phyloP scores from a whole-genome alignment of 2,329 filamentous ascomycete species.

The Xylaria polymorpha region DNA sequence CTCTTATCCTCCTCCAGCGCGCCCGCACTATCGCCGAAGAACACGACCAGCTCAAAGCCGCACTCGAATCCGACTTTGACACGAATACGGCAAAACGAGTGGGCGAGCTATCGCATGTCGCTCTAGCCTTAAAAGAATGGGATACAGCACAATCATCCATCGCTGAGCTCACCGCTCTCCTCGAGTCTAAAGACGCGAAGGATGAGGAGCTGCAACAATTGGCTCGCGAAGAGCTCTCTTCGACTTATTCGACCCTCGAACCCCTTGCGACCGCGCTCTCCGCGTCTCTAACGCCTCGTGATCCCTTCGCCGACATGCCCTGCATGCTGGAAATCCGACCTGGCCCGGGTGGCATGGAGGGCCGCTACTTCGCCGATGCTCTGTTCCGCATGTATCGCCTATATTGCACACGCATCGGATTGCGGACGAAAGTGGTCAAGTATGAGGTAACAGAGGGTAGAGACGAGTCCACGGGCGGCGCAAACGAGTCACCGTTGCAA shows the following conservation, averaged over 20 bases:
- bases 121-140: slow-evolving; percentile 68
- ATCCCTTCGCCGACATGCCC: slow-evolving; percentile 89
- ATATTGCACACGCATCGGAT: slow-evolving; percentile 77
- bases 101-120: slow-evolving; percentile 70
- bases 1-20: slow-evolving; percentile 68
- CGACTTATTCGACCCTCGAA: slow-evolving; percentile 71
- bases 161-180: slow-evolving; percentile 64
- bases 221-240: slow-evolving; percentile 82
- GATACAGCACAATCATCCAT: slow-evolving; percentile 65
- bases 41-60: slow-evolving; percentile 64
- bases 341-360: slow-evolving; percentile 91
- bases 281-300: slow-evolving; percentile 81
- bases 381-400: slow-evolving; percentile 89
- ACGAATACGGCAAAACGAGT: slow-evolving; percentile 67
- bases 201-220: slow-evolving; percentile 77
- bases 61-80: slow-evolving; percentile 67
- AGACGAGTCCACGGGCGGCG: slow-evolving; percentile 61
- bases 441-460: slow-evolving; percentile 78
- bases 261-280: slow-evolving; percentile 76
- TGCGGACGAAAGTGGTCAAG: slow-evolving; percentile 77
- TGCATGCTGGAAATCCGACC: slow-evolving; percentile 93
- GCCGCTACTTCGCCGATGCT: slow-evolving; percentile 87
- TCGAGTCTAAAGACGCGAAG: slow-evolving; percentile 60
- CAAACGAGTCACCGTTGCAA: slow-evolving; percentile 75
- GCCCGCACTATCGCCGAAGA: slow-evolving; percentile 69